Evolutionary conservation across 2,329 filamentous ascomycete genomes (phyloP), one percentile per base, ranked within the genome.

Genomic region (Ophiocordyceps camponoti-floridani): DNA sequence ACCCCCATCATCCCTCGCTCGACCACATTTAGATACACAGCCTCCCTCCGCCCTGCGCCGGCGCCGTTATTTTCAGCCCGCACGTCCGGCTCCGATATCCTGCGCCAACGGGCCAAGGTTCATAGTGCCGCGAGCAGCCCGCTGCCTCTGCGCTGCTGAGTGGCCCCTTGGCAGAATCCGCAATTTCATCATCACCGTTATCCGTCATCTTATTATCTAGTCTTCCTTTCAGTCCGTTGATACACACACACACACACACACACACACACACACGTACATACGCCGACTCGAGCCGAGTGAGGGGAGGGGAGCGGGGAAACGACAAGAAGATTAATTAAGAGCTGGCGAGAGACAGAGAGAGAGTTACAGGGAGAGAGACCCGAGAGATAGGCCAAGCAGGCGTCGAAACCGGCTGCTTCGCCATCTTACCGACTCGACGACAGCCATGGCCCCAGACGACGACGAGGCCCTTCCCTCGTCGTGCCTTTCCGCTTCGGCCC

Each of bases 401-500:
- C 12, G 12, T n/a, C 6, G 5, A 16, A 37, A 16, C 6, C 6
- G 31, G 31, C 31, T 14, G 12, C 12, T 28, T 42, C 11, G 41
- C 16, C 14, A 13, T 16, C 41, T 42, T 14, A 10, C 11, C 26
- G 23, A 16, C 10, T 16, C 9, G 14, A 30, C 23, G 9, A 42
- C n/a, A 31, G 31, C 23, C 45, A 28, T 30, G 31, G n/a, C 19
- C 35, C 16, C 31, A 9, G 19, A 33, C 31, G 42, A 43, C 12
- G 19, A 38, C 18, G 37, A 43, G 41, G 42, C 46, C 44, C 14
- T 27, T 43, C 43, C 50, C 45, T 46, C 52, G 53, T 33, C 43
- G 16, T 42, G 43, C 49, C 59, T 61, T 50, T 55, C 57, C 43
- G 48, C 55, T 30, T 52, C 59, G 44, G 62, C 62, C 46, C 57